Evolutionary conservation across 495 filamentous ascomycete species (phyloP).

Genomic region (Penicillium lividum): DNA sequence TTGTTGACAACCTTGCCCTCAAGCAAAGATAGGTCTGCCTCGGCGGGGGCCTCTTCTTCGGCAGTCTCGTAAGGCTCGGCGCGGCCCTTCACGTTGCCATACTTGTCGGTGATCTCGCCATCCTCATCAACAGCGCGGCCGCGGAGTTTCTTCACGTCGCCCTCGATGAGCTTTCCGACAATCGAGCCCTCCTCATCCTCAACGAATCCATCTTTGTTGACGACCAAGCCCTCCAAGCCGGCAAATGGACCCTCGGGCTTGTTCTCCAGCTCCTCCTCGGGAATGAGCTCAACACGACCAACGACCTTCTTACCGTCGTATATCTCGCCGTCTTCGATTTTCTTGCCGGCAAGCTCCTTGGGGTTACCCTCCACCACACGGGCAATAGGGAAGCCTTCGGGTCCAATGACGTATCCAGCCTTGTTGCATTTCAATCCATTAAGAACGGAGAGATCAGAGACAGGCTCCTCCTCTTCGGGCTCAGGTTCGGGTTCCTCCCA

Average conservation of each 20-base stretch:
- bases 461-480: conserved; percentile 17
- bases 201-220: conserved; percentile 70
- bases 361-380: conserved; percentile 67
- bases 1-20: conserved; percentile 88
- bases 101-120: conserved; percentile 79
- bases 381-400: conserved; percentile 69
- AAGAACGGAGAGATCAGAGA: conserved; percentile 61
- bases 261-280: conserved; percentile 69
- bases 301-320: conserved; percentile 73
- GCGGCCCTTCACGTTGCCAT: conserved; percentile 76
- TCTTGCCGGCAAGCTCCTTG: conserved; percentile 67
- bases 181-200: conserved; percentile 65
- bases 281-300: conserved; percentile 72
- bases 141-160: conserved; percentile 70
- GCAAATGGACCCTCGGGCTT: conserved; percentile 73
- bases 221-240: conserved; percentile 67
- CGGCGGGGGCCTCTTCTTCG: conserved; percentile 47
- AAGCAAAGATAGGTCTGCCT: conserved; percentile 65
- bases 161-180: conserved; percentile 74
- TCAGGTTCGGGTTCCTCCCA: conserved; percentile 50
- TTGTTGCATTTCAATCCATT: conserved; percentile 75
- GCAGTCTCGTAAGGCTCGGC: conserved; percentile 68
- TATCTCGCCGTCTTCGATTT: conserved; percentile 71
- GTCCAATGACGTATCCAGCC: conserved; percentile 71
- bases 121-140: conserved; percentile 80